Percentiles rank a stretch among this genome's conserved stretches.
phyloP scores from a whole-genome alignment of 371 early-diverging fungal genomes.

The Dipsacomyces acuminosporus region DNA sequence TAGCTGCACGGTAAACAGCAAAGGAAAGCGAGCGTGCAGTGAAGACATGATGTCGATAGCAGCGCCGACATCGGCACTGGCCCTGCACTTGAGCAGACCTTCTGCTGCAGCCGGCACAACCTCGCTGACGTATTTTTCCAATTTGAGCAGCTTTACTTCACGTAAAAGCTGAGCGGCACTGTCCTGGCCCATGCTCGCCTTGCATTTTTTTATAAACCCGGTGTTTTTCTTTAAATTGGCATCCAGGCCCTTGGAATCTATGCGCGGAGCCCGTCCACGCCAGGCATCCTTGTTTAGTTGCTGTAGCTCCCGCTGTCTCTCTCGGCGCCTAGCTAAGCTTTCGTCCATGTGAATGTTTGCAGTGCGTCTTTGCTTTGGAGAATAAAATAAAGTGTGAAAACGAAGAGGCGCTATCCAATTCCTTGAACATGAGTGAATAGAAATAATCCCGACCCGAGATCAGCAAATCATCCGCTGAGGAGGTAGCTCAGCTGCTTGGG shows the following conservation, averaged over 20 bases:
- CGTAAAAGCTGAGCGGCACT: conserved; percentile 63
- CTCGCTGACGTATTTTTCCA: conserved; percentile 96
- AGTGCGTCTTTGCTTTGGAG: neutral
- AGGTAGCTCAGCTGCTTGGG: no score
- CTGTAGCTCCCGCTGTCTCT: conserved; percentile 29
- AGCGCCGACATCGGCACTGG: conserved; percentile 68
- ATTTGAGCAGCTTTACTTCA: conserved; percentile 77
- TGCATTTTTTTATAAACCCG: conserved; percentile 89
- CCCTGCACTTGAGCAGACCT: conserved; percentile 64
- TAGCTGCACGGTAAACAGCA: conserved; percentile 67
- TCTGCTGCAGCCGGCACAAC: conserved; percentile 79
- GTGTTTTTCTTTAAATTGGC: conserved; percentile 96
- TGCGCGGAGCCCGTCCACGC: conserved; percentile 15
- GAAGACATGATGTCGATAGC: conserved; percentile 83
- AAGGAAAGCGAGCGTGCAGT: conserved; percentile 87
- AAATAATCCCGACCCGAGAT: neutral
- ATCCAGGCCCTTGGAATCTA: conserved; percentile 59
- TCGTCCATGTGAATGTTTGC: conserved; percentile 22
- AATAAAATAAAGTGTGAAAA: neutral
- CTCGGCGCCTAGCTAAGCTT: conserved; percentile 36
- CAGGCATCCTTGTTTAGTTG: conserved; percentile 33
- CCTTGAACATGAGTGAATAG: no score
- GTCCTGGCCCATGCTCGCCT: conserved; percentile 74
- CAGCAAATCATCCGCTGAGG: no score
- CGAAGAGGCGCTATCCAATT: no score